These are phyloP conservation scores for Ceratocystis albifundus DNA, from an alignment of 2,329 filamentous ascomycete genomes.

Conservation along the genomic window DNA sequence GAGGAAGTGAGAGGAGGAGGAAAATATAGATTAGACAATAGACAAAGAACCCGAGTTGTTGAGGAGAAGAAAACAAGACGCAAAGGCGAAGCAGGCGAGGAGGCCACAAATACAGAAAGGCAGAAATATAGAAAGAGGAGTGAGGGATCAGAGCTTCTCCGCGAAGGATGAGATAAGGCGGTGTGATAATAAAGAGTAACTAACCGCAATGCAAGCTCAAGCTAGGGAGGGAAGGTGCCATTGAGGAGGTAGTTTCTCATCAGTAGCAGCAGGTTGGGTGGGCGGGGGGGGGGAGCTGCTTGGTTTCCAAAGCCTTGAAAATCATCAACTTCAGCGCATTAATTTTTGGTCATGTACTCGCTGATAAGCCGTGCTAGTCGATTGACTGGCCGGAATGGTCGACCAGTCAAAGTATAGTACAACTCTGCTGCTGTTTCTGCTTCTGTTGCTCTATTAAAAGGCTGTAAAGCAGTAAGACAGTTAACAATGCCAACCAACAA, in stretches of 20 bases:
- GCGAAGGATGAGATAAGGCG: constrained; percentile 1
- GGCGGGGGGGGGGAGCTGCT: too few relatives aligned
- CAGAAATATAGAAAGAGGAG: background rate
- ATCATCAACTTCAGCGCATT: too few relatives aligned
- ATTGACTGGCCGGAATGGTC: too few relatives aligned
- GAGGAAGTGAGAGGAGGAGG: too few relatives aligned
- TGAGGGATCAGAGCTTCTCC: background rate
- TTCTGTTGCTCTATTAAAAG: background rate
- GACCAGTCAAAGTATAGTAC: too few relatives aligned
- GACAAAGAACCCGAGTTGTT: too few relatives aligned
- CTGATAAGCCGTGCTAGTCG: too few relatives aligned
- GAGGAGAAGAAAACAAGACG: background rate
- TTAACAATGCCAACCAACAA: background rate
- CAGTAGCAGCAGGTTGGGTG: background rate
- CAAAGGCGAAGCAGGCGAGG: background rate
- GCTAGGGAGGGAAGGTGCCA: background rate
- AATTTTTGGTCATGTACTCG: too few relatives aligned
- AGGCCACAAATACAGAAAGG: background rate
- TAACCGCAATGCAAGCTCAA: background rate
- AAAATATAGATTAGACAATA: too few relatives aligned
- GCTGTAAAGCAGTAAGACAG: too few relatives aligned
- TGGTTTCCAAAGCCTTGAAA: too few relatives aligned
- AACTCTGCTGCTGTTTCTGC: background rate
- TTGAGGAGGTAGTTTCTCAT: background rate
- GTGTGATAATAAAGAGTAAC: background rate